phyloP scores from a whole-genome alignment of 2,329 filamentous ascomycete genomes.

The Apiospora hydei region DNA sequence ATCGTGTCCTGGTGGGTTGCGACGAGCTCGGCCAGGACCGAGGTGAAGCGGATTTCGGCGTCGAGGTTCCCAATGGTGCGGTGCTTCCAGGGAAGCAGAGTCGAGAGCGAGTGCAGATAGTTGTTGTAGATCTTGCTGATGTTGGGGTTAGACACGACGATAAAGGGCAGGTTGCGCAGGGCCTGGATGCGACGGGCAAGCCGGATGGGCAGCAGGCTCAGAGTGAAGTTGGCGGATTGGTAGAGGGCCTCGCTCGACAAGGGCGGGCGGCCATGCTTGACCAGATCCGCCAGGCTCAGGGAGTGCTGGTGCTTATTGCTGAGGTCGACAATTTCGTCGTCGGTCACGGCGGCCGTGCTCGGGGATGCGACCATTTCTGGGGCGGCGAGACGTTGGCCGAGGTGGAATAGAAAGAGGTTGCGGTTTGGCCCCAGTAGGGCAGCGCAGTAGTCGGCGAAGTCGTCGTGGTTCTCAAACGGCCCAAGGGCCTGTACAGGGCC shows the following conservation, averaged over 20 bases:
- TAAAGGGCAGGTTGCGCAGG: slow-evolving; percentile 91
- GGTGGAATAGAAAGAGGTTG: slow-evolving; percentile 29
- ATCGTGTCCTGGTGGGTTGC: slow-evolving; percentile 95
- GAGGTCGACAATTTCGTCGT: slow-evolving; percentile 80
- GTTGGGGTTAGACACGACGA: slow-evolving; percentile 97
- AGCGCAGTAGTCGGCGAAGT: slow-evolving; percentile 26
- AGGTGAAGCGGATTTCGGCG: slow-evolving; percentile 90
- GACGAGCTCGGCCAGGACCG: slow-evolving; percentile 93
- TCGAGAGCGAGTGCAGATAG: slow-evolving; percentile 92
- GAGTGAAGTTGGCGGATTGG: slow-evolving; percentile 93
- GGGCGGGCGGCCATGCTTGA: slow-evolving; percentile 85
- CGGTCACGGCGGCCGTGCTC: slow-evolving; percentile 61
- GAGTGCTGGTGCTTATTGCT: slow-evolving; percentile 81
- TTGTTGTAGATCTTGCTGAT: slow-evolving; percentile 95
- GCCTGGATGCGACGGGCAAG: slow-evolving; percentile 94
- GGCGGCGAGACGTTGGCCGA: slow-evolving; percentile 34
- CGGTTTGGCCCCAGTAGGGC: slow-evolving; percentile 31
- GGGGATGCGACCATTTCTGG: slow-evolving; percentile 51
- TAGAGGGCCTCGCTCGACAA: slow-evolving; percentile 82
- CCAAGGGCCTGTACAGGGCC: slow-evolving; percentile 47
- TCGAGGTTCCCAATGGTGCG: slow-evolving; percentile 76
- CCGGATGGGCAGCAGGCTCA: slow-evolving; percentile 88
- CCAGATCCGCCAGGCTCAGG: slow-evolving; percentile 85
- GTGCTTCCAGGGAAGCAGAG: slow-evolving; percentile 81
- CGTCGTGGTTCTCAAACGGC: slow-evolving; percentile 36